Conservation (phyloP, 495 filamentous ascomycete species). For the Viridothelium virens region DNA sequence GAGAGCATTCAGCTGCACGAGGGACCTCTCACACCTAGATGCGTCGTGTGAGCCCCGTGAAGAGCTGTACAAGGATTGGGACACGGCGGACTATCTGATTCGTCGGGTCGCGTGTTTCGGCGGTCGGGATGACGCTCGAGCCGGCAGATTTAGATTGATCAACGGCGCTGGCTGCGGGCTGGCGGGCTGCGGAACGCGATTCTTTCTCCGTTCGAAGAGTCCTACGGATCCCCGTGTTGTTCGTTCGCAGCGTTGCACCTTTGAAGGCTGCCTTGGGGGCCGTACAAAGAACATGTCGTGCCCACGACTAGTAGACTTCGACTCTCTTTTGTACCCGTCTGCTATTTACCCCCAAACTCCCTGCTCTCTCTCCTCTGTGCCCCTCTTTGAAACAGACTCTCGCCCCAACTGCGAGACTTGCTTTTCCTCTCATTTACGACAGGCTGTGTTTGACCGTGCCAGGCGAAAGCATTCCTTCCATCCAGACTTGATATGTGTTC, state of each 20-base stretch:
- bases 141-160: neutral
- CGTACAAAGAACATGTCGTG: conserved; percentile 10
- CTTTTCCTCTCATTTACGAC: neutral
- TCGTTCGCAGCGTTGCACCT: conserved; percentile 3
- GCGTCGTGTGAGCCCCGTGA: neutral
- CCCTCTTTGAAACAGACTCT: neutral
- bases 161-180: neutral
- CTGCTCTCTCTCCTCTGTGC: neutral
- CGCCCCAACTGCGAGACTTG: neutral
- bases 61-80: neutral
- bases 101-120: neutral
- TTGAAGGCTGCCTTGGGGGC: neutral
- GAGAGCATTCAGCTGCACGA: neutral
- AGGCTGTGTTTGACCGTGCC: neutral
- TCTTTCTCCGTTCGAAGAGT: neutral
- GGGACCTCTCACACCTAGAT: neutral
- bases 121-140: neutral
- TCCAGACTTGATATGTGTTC: neutral
- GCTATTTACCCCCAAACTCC: neutral
- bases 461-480: neutral
- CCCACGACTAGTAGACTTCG: neutral
- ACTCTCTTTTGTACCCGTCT: neutral
- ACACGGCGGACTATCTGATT: neutral
- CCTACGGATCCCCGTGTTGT: conserved; percentile 2
- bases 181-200: neutral